These are phyloP conservation scores for Taiwanofungus camphoratus DNA, from an alignment of 1,284 basidiomycete genomes.

Conservation along the genomic window DNA sequence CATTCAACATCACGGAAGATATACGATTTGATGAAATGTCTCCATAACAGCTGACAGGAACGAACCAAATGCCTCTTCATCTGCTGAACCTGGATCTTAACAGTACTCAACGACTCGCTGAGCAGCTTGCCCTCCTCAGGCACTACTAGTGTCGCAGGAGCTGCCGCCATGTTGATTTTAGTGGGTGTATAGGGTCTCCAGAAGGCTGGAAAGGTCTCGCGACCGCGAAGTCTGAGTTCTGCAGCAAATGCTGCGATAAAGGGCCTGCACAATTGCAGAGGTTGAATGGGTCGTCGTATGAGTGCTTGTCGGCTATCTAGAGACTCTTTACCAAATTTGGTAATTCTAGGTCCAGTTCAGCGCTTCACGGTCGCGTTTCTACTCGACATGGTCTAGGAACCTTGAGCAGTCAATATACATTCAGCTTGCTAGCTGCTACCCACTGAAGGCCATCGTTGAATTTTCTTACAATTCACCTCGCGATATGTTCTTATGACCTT, in stretches of 20 bases:
- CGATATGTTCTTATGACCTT: too few species aligned
- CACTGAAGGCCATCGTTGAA: too few species aligned
- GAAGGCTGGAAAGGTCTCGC: neutral
- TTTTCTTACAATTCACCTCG: too few species aligned
- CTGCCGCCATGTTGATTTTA: conserved; percentile 11
- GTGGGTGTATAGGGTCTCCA: neutral
- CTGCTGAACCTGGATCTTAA: conserved; percentile 90
- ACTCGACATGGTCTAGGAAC: too few species aligned
- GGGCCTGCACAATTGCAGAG: too few species aligned
- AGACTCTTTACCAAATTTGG: too few species aligned
- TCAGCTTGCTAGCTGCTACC: too few species aligned
- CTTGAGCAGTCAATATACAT: too few species aligned
- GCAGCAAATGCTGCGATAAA: neutral
- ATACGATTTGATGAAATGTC: neutral
- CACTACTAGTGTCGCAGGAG: conserved; percentile 20
- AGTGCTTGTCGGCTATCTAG: too few species aligned
- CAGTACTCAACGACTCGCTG: conserved; percentile 76
- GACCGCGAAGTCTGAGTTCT: neutral
- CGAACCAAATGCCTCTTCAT: conserved; percentile 89
- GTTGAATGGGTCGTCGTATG: too few species aligned
- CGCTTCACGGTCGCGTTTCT: too few species aligned
- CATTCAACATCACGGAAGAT: neutral
- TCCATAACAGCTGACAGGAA: conserved; percentile 10
- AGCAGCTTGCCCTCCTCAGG: conserved; percentile 76
- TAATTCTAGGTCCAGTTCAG: too few species aligned